A percentile compares a stretch with the other conserved stretches of the same genome.
Conservation (phyloP, 2,329 filamentous ascomycete species). For the Bisporella sp. region DNA sequence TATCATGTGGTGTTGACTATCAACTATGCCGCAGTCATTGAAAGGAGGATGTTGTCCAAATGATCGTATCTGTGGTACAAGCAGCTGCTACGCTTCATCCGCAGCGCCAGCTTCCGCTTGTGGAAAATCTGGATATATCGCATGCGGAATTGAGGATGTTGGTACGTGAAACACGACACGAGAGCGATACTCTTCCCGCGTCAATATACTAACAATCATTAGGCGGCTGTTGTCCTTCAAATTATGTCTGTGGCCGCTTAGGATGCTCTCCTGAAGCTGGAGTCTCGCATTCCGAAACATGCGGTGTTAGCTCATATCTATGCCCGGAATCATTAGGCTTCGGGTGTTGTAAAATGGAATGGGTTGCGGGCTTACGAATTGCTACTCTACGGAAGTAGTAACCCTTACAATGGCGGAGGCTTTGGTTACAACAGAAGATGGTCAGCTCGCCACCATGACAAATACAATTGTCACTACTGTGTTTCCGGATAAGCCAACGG, state of each 20-base stretch:
- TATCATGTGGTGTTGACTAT: conserved; percentile 19
- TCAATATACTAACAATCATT: conserved; percentile 1
- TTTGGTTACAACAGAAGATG: conserved; percentile 38
- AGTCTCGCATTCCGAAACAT: conserved; percentile 32
- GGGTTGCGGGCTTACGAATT: conserved; percentile 40
- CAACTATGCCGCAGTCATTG: conserved; percentile 21
- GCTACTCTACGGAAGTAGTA: conserved; percentile 40
- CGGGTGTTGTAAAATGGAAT: conserved; percentile 47
- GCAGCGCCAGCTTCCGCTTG: conserved; percentile 16
- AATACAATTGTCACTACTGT: conserved; percentile 29
- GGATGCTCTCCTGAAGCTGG: conserved; percentile 40
- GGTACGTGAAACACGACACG: conserved; percentile 18
- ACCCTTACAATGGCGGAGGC: conserved; percentile 39
- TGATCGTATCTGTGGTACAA: conserved; percentile 39
- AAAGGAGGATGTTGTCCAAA: conserved; percentile 31
- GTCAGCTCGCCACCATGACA: conserved; percentile 32
- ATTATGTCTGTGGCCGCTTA: conserved; percentile 39
- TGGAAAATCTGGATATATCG: conserved; percentile 18
- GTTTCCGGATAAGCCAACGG: conserved; percentile 29
- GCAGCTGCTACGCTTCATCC: conserved; percentile 32
- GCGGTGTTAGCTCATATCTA: conserved; percentile 37
- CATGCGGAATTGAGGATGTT: conserved; percentile 21
- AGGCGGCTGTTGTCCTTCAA: conserved; percentile 32
- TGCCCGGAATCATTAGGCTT: conserved; percentile 44
- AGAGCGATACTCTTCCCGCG: neutral